Evolutionary conservation across 352 stramenopile genomes (phyloP).

Genomic region (Pythium aphanidermatum): DNA sequence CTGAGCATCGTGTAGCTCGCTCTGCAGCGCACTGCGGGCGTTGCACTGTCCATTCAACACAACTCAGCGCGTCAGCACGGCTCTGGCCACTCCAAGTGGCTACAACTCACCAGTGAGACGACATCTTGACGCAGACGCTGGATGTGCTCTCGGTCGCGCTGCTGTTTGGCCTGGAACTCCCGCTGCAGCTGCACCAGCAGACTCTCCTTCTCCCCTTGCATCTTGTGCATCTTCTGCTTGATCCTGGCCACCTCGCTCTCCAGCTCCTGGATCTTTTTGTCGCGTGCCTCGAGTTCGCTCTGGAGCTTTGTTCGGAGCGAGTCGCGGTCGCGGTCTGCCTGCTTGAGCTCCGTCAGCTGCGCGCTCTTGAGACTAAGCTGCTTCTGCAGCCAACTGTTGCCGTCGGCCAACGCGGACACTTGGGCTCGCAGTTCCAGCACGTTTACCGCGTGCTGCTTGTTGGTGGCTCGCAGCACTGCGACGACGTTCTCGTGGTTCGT

Average conservation of each 20-base stretch:
- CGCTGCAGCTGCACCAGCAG: conserved; percentile 45
- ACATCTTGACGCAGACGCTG: conserved; percentile 49
- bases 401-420: conserved; percentile 49
- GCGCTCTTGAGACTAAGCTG: conserved; percentile 51
- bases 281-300: conserved; percentile 43
- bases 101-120: conserved; percentile 36
- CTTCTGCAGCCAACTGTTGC: conserved; percentile 54
- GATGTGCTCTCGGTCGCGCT: conserved; percentile 47
- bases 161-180: conserved; percentile 33
- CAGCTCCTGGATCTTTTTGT: conserved; percentile 47
- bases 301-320: conserved; percentile 33
- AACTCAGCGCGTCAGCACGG: neutral
- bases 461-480: conserved; percentile 53
- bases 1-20: conserved; percentile 47
- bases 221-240: conserved; percentile 30
- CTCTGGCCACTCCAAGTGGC: neutral
- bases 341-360: conserved; percentile 42
- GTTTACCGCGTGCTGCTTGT: conserved; percentile 61
- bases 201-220: conserved; percentile 49
- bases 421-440: conserved; percentile 60
- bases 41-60: conserved; percentile 35
- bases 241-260: conserved; percentile 51
- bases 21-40: conserved; percentile 43
- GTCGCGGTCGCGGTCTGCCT: conserved; percentile 30
- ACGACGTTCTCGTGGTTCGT: conserved; percentile 71